Conservation (phyloP, 2,329 filamentous ascomycete species). For the Cadophora luteo-olivacea region DNA sequence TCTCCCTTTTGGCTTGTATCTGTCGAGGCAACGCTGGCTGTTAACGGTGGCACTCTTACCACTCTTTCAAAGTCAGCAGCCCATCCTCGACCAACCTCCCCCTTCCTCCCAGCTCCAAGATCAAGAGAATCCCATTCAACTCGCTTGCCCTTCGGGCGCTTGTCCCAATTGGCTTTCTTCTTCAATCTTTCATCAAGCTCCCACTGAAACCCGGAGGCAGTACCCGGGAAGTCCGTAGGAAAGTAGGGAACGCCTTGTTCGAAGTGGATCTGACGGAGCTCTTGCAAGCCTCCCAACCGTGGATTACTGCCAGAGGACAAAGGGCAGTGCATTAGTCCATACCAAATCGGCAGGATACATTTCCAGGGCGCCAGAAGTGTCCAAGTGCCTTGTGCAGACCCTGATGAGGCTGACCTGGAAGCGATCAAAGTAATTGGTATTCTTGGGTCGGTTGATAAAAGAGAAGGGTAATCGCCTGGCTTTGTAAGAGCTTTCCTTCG, state of each 20-base stretch:
- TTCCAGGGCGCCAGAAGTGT: slow-evolving; percentile 89
- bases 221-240: slow-evolving; percentile 83
- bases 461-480: slow-evolving; percentile 67
- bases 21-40: slow-evolving; percentile 9
- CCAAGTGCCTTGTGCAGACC: slow-evolving; percentile 73
- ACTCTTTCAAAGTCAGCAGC: slow-evolving; percentile 78
- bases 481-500: slow-evolving; percentile 69
- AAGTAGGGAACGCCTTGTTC: slow-evolving; percentile 83
- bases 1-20: slow-evolving; percentile 26
- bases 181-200: slow-evolving; percentile 69
- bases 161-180: slow-evolving; percentile 72
- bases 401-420: slow-evolving; percentile 55
- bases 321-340: slow-evolving; percentile 81
- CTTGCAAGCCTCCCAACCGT: slow-evolving; percentile 80
- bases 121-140: slow-evolving; percentile 76
- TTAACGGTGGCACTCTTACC: slow-evolving; percentile 22
- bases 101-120: slow-evolving; percentile 75
- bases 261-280: slow-evolving; percentile 81
- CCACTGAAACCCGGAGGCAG: slow-evolving; percentile 79
- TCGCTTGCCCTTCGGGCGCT: slow-evolving; percentile 82
- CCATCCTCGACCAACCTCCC: slow-evolving; percentile 84
- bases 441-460: slow-evolving; percentile 67
- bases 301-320: slow-evolving; percentile 81
- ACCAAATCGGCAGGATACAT: slow-evolving; percentile 86
- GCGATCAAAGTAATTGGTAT: slow-evolving; percentile 80